phyloP scores from a whole-genome alignment of 2,329 filamentous ascomycete genomes.

The Amesomyces nigricolor region DNA sequence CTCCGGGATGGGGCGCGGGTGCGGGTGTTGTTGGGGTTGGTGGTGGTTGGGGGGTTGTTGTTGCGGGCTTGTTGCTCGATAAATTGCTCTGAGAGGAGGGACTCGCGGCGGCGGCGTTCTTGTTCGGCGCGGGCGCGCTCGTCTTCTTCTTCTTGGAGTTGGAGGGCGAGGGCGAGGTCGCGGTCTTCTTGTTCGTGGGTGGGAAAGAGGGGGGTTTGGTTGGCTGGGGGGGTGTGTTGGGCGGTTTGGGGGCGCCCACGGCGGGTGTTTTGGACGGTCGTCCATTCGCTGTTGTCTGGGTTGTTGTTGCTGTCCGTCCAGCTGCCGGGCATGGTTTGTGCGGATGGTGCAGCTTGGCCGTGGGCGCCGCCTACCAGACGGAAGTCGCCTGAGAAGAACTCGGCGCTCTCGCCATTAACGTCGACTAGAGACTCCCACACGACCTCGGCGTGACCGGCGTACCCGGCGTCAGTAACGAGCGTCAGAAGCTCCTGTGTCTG shows the following conservation, averaged over 20 bases:
- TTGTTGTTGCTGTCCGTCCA: not conserved
- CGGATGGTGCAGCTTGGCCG: conserved; percentile 9
- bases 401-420: conserved; percentile 73
- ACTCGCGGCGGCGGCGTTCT: conserved; percentile 59
- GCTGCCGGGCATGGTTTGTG: conserved; percentile 1
- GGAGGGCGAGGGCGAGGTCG: conserved; percentile 80
- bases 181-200: conserved; percentile 70
- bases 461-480: conserved; percentile 89
- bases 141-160: conserved; percentile 92
- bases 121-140: conserved; percentile 61
- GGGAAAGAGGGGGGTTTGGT: conserved; percentile 33
- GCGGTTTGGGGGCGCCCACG: conserved; percentile 26
- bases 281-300: conserved; percentile 40
- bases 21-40: not conserved
- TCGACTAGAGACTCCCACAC: conserved; percentile 95
- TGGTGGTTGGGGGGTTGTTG: conserved; percentile 15
- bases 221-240: conserved; percentile 19
- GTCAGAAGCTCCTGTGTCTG: conserved; percentile 69
- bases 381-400: conserved; percentile 89
- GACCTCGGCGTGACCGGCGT: conserved; percentile 79
- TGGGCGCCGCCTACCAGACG: conserved; percentile 63
- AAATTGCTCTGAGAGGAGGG: conserved; percentile 61
- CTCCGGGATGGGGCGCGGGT: not conserved
- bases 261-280: conserved; percentile 43
- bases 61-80: conserved; percentile 57